Conservation (phyloP, 1,139 yeast species). For the Diutina rugosa region DNA sequence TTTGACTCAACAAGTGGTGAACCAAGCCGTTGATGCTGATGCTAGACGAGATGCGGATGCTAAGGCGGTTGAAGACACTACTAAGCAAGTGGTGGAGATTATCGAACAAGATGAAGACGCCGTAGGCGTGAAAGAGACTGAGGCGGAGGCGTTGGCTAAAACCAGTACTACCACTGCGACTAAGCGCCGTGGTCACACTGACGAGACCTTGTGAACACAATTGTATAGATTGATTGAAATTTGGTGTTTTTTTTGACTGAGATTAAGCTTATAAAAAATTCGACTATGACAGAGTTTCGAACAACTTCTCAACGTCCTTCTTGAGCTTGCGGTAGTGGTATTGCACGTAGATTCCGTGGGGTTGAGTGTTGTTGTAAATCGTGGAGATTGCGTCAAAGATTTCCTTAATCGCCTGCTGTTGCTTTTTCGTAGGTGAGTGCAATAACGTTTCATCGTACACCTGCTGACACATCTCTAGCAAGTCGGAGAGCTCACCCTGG, state of each 20-base stretch:
- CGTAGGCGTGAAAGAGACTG: not conserved
- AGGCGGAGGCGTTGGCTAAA: not conserved
- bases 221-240: no score
- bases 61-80: not conserved
- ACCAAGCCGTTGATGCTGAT: not conserved
- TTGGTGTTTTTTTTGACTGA: no score
- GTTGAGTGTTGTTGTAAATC: not conserved
- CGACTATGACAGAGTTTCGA: no score
- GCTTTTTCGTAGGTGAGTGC: not conserved
- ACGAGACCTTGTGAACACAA: not conserved
- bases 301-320: no score
- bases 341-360: not conserved
- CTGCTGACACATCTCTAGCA: not conserved
- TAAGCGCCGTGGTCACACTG: not conserved
- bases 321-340: not conserved
- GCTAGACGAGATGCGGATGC: not conserved
- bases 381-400: not conserved
- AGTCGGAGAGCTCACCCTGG: not conserved
- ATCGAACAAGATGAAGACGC: not conserved
- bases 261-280: no score
- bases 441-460: not conserved
- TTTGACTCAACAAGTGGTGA: not conserved
- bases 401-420: not conserved
- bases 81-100: not conserved
- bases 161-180: not conserved